phyloP scores from a whole-genome alignment of 208 protist genomes.

The Hexamita inflata region DNA sequence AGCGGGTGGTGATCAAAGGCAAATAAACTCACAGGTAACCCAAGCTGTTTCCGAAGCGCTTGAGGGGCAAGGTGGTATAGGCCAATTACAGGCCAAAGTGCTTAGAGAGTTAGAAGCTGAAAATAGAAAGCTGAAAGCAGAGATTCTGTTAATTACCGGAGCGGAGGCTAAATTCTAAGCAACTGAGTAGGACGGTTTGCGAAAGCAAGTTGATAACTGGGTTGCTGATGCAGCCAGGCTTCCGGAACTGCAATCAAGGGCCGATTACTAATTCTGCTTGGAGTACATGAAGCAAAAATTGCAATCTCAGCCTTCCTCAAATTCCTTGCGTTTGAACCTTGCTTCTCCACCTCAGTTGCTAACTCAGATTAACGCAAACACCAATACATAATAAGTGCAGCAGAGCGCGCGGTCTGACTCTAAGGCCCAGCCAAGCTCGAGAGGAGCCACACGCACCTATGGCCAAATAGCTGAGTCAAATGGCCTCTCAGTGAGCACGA shows the following conservation, averaged over 20 bases:
- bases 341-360: too few relatives aligned
- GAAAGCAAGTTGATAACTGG: not conserved
- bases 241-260: not conserved
- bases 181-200: not conserved
- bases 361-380: too few relatives aligned
- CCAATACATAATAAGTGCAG: too few relatives aligned
- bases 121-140: constrained; percentile 17
- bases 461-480: too few relatives aligned
- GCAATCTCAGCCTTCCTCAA: too few relatives aligned
- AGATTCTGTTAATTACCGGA: constrained; percentile 6
- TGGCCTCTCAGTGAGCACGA: too few relatives aligned
- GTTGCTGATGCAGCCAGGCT: not conserved
- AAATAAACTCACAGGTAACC: not conserved
- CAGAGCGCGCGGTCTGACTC: too few relatives aligned
- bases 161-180: too few relatives aligned
- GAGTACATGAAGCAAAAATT: not conserved
- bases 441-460: too few relatives aligned
- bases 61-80: not conserved
- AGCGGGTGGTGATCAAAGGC: not conserved
- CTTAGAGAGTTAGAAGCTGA: constrained; percentile 12
- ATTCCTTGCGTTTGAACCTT: too few relatives aligned
- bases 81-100: constrained; percentile 2
- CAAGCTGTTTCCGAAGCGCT: constrained; percentile 5
- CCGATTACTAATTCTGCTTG: not conserved
- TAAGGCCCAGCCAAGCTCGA: too few relatives aligned